phyloP scores from a whole-genome alignment of 2,329 filamentous ascomycete species.

The Proliferodiscus dingleyae region DNA sequence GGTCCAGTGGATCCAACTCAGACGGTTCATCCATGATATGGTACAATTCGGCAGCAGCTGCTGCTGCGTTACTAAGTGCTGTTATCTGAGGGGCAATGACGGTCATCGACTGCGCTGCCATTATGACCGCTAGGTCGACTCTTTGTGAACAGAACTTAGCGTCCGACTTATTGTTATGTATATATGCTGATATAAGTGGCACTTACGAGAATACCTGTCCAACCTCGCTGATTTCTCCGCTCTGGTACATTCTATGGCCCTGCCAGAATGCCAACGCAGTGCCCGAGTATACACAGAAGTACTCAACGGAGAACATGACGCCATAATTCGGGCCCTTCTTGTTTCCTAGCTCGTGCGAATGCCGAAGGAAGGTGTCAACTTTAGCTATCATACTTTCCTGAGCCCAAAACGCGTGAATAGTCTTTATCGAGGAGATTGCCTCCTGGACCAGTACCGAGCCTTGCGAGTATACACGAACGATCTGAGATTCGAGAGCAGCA shows the following conservation, averaged over 20 bases:
- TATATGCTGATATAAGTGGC: conserved; percentile 22
- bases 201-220: conserved; percentile 41
- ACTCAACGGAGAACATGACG: conserved; percentile 41
- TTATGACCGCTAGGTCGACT: conserved; percentile 44
- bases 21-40: conserved; percentile 43
- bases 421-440: conserved; percentile 44
- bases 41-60: conserved; percentile 44
- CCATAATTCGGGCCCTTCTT: conserved; percentile 42
- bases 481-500: conserved; percentile 38
- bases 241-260: conserved; percentile 42
- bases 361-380: conserved; percentile 39
- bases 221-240: conserved; percentile 40
- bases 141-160: conserved; percentile 20
- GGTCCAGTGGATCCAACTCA: conserved; percentile 39
- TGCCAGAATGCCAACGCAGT: conserved; percentile 49
- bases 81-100: conserved; percentile 44
- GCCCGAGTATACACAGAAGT: conserved; percentile 44
- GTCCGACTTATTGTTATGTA: not conserved
- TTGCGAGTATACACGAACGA: conserved; percentile 40
- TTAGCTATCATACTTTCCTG: conserved; percentile 39
- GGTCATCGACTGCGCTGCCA: conserved; percentile 42
- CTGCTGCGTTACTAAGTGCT: conserved; percentile 42
- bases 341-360: conserved; percentile 35
- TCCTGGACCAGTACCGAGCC: conserved; percentile 45
- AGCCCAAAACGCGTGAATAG: conserved; percentile 47